phyloP scores from a whole-genome alignment of 768 basidiomycete genomes.

The Mycena maculata region DNA sequence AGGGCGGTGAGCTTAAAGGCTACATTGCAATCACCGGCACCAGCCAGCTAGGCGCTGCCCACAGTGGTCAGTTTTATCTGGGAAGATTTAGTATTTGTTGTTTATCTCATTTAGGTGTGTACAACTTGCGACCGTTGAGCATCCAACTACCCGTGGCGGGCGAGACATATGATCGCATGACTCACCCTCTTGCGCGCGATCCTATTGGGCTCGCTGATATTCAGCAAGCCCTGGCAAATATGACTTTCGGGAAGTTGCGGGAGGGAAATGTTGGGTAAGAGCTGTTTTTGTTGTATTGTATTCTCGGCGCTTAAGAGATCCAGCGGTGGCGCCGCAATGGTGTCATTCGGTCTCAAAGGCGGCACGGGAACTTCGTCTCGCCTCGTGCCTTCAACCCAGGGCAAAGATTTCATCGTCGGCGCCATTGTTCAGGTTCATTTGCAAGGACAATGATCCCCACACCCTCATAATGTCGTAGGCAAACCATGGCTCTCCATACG shows the following conservation, averaged over 20 bases:
- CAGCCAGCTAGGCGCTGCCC: conserved; percentile 20
- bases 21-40: conserved; percentile 32
- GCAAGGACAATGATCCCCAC: background rate
- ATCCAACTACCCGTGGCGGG: conserved; percentile 24
- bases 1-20: conserved; percentile 15
- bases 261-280: conserved; percentile 32
- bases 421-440: conserved; percentile 26
- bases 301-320: background rate
- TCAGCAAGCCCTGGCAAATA: conserved; percentile 4
- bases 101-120: background rate
- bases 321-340: conserved; percentile 33
- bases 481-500: conserved; percentile 30
- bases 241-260: conserved; percentile 21
- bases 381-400: conserved; percentile 22
- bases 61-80: conserved; percentile 3
- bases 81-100: background rate
- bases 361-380: conserved; percentile 33
- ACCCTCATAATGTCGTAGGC: background rate
- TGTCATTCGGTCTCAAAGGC: conserved; percentile 34
- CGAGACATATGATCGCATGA: conserved; percentile 35
- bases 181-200: conserved; percentile 20
- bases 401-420: conserved; percentile 28
- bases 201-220: conserved; percentile 14
- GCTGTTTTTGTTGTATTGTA: background rate
- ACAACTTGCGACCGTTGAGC: background rate